phyloP scores from a whole-genome alignment of 2,329 filamentous ascomycete species.

The Beauveria rudraprayagi region DNA sequence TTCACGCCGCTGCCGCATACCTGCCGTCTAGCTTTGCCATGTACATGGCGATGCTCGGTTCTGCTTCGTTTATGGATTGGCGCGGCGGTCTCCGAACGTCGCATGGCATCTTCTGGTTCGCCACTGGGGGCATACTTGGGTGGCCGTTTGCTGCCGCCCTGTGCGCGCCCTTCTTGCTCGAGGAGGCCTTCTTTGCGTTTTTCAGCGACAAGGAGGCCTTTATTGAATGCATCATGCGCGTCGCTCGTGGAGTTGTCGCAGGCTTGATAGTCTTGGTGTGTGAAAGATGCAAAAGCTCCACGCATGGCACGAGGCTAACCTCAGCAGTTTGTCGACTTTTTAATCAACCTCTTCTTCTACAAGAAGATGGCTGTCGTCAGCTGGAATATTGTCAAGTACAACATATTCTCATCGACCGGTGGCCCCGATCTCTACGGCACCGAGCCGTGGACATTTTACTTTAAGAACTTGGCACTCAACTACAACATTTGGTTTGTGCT shows the following conservation, averaged over 20 bases:
- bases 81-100: conserved; percentile 70
- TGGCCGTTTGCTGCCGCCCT: conserved; percentile 92
- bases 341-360: conserved; percentile 79
- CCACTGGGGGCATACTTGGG: conserved; percentile 72
- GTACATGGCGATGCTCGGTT: conserved; percentile 82
- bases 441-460: conserved; percentile 94
- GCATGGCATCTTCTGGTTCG: conserved; percentile 84
- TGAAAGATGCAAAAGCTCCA: conserved; percentile 7
- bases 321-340: conserved; percentile 56
- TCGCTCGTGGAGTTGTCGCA: conserved; percentile 59
- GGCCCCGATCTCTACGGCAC: conserved; percentile 92
- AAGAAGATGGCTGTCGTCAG: conserved; percentile 68
- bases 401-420: conserved; percentile 73
- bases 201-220: conserved; percentile 51
- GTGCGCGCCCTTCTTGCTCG: conserved; percentile 68
- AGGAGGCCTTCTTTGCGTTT: conserved; percentile 57
- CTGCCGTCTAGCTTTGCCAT: conserved; percentile 94
- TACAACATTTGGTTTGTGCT: conserved; percentile 93
- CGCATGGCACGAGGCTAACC: not conserved
- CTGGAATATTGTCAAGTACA: conserved; percentile 93
- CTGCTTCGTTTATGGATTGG: conserved; percentile 88
- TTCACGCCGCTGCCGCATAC: conserved; percentile 80
- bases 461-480: conserved; percentile 84
- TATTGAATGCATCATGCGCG: conserved; percentile 49
- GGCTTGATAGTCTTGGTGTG: conserved; percentile 63